Evolutionary conservation across 345 rosid species (phyloP), one percentile per base, ranked within the genome.

Genomic region (Citrus inodora): DNA sequence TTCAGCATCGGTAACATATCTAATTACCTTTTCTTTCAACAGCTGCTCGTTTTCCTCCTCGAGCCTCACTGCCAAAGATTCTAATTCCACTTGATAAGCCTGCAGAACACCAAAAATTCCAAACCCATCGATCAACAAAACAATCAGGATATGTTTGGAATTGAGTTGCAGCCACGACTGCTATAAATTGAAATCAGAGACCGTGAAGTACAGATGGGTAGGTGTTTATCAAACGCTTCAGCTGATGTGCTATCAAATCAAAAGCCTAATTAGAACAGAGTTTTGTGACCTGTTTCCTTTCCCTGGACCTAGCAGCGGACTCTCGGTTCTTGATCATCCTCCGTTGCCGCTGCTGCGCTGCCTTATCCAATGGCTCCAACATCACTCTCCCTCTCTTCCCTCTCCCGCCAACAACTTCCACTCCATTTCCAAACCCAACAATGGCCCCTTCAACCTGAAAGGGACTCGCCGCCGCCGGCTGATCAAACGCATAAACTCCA

Each of bases 311-410:
- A 6, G 99, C 99, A 1, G 99, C 99, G 7, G 98, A 94, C 81
- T 96, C 99, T 70, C 99, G 85, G 70, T 96, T 96, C 95, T 96
- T 96, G 42, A 96, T 96, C 99, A 94, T 96, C 89, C 99, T 90
- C 84, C 87, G 88, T 80, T 96, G 99, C 78, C 99, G 89, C 81
- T 96, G 98, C 81, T 92, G 94, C 8, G 94, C 92, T 0, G 90
- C 97, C 86, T 88, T 94, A 75, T 96, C 99, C 84, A 92, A 56
- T 1, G 92, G 92, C 80, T 94, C 97, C 87, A 91, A 79, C 78
- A 86, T 77, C 35, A 85, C 74, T 86, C 89, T 85, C 82, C 90
- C 90, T 83, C 98, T 92, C 89, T 90, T 92, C 82, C 91, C 93
- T 76, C 90, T 86, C n/a, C 89, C 78, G 35, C 72, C 83, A 24